A percentile compares a stretch with the other conserved stretches of the same genome.
phyloP scores from a whole-genome alignment of 768 basidiomycete species.

The Leccinum broughii region DNA sequence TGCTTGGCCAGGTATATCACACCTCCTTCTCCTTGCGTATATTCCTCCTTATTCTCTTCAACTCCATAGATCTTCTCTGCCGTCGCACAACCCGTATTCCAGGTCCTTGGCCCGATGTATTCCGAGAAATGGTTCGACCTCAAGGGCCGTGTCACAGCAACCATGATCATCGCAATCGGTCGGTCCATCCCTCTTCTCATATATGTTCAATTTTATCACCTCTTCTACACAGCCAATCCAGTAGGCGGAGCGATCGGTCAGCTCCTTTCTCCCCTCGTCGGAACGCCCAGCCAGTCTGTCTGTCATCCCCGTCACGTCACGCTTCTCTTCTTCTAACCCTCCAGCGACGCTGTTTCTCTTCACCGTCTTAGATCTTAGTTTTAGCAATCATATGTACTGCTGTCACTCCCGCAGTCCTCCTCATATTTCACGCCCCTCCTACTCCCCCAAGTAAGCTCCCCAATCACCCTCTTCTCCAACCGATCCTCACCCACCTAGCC shows the following conservation, averaged over 20 bases:
- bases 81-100: slow-evolving; percentile 70
- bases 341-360: neutral
- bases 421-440: slow-evolving; percentile 64
- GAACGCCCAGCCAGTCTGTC: slow-evolving; percentile 58
- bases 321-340: neutral
- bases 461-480: neutral
- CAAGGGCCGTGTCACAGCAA: slow-evolving; percentile 75
- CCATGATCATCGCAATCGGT: slow-evolving; percentile 55
- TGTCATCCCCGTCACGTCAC: slow-evolving; percentile 21
- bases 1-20: slow-evolving; percentile 63
- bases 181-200: slow-evolving; percentile 3
- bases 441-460: slow-evolving; percentile 68
- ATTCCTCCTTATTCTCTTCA: neutral
- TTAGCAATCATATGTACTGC: slow-evolving; percentile 72
- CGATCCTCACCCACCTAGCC: slow-evolving; percentile 39
- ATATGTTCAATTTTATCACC: neutral
- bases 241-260: slow-evolving; percentile 74
- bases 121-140: slow-evolving; percentile 85
- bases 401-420: slow-evolving; percentile 54
- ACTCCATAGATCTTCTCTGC: slow-evolving; percentile 54
- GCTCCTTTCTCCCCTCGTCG: slow-evolving; percentile 64
- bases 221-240: slow-evolving; percentile 56
- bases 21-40: neutral
- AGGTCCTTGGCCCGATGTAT: slow-evolving; percentile 77
- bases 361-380: slow-evolving; percentile 53